These are phyloP conservation scores for Beta corolliflora DNA, from an alignment of 179 eudicot species.

Conservation along the genomic window DNA sequence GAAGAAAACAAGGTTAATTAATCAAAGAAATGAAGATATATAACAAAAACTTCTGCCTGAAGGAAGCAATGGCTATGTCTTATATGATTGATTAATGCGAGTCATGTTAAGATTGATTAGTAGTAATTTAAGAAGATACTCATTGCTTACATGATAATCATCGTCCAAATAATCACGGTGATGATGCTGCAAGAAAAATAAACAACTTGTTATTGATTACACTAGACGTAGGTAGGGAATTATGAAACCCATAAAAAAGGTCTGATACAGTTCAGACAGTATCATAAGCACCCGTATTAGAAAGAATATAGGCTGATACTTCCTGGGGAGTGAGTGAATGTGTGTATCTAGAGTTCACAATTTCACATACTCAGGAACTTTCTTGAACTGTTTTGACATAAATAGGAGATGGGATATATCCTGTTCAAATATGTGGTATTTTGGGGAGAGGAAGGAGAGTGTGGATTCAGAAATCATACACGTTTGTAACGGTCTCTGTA, in stretches of 20 bases:
- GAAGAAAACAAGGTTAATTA: background rate
- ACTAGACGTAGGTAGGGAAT: background rate
- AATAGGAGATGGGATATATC: too few relatives aligned
- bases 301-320: too few relatives aligned
- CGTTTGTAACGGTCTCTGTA: slow-evolving; percentile 68
- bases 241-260: background rate
- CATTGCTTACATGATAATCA: slow-evolving; percentile 50
- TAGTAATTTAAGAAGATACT: background rate
- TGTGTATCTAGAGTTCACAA: too few relatives aligned
- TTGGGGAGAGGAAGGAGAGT: too few relatives aligned
- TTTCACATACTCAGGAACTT: too few relatives aligned
- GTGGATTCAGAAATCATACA: slow-evolving; percentile 34
- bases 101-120: background rate
- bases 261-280: too few relatives aligned
- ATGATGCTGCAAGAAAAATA: slow-evolving; percentile 38
- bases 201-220: slow-evolving; percentile 7
- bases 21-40: too few relatives aligned
- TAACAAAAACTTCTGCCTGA: background rate
- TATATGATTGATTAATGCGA: too few relatives aligned
- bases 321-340: too few relatives aligned
- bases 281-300: too few relatives aligned
- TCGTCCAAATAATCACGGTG: slow-evolving; percentile 45
- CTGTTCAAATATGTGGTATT: too few relatives aligned
- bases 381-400: too few relatives aligned
- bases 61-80: background rate